Conservation (phyloP, 768 basidiomycete species). For the Hericium erinaceus region DNA sequence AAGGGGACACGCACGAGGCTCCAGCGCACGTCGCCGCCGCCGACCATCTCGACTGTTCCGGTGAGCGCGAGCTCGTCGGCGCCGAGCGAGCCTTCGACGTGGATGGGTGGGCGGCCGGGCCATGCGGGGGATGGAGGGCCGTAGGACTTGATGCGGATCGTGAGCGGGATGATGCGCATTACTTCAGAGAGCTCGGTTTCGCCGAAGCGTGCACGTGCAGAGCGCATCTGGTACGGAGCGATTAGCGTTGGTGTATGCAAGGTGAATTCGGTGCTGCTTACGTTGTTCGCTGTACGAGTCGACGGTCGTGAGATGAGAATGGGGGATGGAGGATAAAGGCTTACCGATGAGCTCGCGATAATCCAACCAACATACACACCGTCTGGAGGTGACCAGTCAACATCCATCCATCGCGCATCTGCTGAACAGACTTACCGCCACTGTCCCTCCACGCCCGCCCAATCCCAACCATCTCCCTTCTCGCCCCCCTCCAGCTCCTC, state of each 20-base stretch:
- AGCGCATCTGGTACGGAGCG: not conserved
- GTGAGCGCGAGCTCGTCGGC: slow-evolving; percentile 29
- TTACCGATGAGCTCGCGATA: slow-evolving; percentile 44
- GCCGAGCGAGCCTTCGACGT: slow-evolving; percentile 36
- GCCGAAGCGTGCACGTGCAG: slow-evolving; percentile 21
- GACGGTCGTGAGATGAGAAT: not conserved
- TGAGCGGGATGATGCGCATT: slow-evolving; percentile 44
- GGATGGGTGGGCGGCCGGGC: slow-evolving; percentile 39
- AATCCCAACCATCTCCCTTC: slow-evolving; percentile 41
- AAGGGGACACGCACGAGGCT: slow-evolving; percentile 28
- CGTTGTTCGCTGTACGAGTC: slow-evolving; percentile 28
- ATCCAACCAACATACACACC: slow-evolving; percentile 51
- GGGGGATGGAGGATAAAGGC: slow-evolving; percentile 12
- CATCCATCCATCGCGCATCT: not conserved
- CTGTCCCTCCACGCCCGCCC: slow-evolving; percentile 45
- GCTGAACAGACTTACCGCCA: slow-evolving; percentile 36
- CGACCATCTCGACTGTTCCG: slow-evolving; percentile 40
- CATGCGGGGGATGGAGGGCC: slow-evolving; percentile 17
- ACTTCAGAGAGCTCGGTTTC: slow-evolving; percentile 31
- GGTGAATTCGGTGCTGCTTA: slow-evolving; percentile 11
- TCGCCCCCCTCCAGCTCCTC: no score
- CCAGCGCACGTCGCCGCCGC: slow-evolving; percentile 45
- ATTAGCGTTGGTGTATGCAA: not conserved
- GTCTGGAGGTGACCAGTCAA: slow-evolving; percentile 23
- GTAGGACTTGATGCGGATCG: slow-evolving; percentile 26